Evolutionary conservation across 2,329 filamentous ascomycete species (phyloP), one percentile per base, ranked within the genome.

Genomic region (Fusarium praegraminearum): DNA sequence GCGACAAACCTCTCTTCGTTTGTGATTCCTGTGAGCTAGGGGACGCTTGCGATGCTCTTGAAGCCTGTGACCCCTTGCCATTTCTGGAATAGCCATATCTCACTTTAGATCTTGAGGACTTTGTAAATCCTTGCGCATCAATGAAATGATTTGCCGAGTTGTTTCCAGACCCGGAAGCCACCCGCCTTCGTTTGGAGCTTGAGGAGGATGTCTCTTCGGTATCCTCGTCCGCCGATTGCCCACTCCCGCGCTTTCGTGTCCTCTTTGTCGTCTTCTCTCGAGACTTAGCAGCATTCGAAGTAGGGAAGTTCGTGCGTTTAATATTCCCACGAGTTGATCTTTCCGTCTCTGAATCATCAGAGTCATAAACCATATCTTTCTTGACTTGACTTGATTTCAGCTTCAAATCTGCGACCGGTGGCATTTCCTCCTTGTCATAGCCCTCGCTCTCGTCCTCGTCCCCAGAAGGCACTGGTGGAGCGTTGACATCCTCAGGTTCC

Each of bases 221-320:
- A 13, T 57, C 38, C 13, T 59, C 54, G 8, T 16, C 26, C 28
- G 10, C 10, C 18, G 22, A 24, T 40, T 18, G 32, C 18, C 57
- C 57, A 41, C 20, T 15, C 43, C 22, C 32, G 30, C 56, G 41
- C 26, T 59, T 47, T 30, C 55, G 57, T 26, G 56, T 44, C 16
- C 49, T 62, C 40, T 53, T 66, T 15, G 26, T 38, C 33, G 36
- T 30, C 20, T 40, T 61, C 40, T 53, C 67, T 13, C 44, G 57
- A 32, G 40, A 22, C 18, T 50, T 66, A 7, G 36, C 49, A 36
- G 54, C 18, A 26, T 43, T 35, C n/a, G 58, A 28, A 22, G 46
- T 33, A 4, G 44, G 26, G 44, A 83, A 83, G 15, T 33, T 60
- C n/a, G 78, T 81, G 11, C 65, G 68, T 38, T 67, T 75, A 28